phyloP scores from a whole-genome alignment of 371 early-diverging fungal genomes.

The Scutellospora calospora region DNA sequence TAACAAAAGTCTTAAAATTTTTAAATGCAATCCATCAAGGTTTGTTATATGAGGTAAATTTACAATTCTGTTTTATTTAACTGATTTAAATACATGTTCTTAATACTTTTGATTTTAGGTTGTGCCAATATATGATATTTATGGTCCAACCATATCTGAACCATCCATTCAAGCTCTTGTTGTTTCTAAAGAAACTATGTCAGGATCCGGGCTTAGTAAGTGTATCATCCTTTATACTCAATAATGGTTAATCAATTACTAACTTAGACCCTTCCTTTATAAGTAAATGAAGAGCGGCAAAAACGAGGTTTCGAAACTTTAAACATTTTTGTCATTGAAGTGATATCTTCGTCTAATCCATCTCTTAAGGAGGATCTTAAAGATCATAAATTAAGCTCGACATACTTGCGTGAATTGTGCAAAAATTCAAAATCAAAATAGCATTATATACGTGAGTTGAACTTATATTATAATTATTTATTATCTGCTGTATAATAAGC shows the following conservation, averaged over 20 bases:
- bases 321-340: constrained; percentile 22
- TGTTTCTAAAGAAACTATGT: constrained; percentile 87
- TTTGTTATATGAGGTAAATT: constrained; percentile 56
- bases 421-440: background rate
- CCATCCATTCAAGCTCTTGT: constrained; percentile 81
- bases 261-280: background rate
- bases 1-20: constrained; percentile 66
- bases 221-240: background rate
- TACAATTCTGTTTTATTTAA: background rate
- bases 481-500: too few relatives aligned
- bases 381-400: constrained; percentile 39
- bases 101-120: constrained; percentile 52
- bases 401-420: constrained; percentile 14
- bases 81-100: background rate
- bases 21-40: constrained; percentile 63
- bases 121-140: constrained; percentile 82
- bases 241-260: background rate
- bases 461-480: too few relatives aligned
- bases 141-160: constrained; percentile 89
- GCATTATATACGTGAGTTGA: background rate
- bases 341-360: constrained; percentile 31
- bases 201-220: constrained; percentile 59
- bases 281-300: constrained; percentile 39
- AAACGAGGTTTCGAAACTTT: background rate
- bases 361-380: constrained; percentile 32